Conservation (phyloP, 257 asterid genomes). For the Ajuga chamaepitys region DNA sequence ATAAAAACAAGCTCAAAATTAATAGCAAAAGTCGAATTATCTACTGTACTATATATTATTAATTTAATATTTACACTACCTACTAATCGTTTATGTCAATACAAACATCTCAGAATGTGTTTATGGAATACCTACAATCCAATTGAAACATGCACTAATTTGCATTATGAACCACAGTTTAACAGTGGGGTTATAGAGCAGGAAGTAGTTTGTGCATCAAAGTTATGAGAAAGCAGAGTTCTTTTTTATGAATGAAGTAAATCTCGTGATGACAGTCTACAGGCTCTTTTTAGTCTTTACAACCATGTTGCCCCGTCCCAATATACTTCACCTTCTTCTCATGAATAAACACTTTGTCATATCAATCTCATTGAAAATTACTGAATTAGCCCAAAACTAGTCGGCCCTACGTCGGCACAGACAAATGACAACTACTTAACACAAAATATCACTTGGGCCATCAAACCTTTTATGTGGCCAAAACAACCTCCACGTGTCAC, state of each 20-base stretch:
- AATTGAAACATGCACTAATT: no score
- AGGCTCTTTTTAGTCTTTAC: neutral
- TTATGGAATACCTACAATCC: no score
- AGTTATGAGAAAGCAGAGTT: conserved; percentile 4
- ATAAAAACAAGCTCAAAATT: no score
- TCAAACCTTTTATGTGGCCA: conserved; percentile 45
- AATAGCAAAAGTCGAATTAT: no score
- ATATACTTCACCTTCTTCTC: neutral
- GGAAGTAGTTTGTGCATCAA: neutral
- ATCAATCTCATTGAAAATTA: neutral
- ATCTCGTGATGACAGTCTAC: conserved; percentile 11
- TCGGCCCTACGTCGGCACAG: conserved; percentile 83
- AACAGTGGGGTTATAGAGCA: no score
- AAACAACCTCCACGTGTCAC: conserved; percentile 53
- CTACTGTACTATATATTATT: no score
- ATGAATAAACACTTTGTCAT: neutral
- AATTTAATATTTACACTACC: no score
- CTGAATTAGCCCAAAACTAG: neutral
- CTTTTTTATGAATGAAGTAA: neutral
- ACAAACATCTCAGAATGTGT: no score
- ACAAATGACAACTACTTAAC: conserved; percentile 47
- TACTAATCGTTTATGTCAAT: no score
- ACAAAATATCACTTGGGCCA: conserved; percentile 34
- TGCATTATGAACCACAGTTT: no score
- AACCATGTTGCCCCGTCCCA: conserved; percentile 25